Evolutionary conservation across 768 basidiomycete species (phyloP).

Genomic region (Termitomyces sp.): DNA sequence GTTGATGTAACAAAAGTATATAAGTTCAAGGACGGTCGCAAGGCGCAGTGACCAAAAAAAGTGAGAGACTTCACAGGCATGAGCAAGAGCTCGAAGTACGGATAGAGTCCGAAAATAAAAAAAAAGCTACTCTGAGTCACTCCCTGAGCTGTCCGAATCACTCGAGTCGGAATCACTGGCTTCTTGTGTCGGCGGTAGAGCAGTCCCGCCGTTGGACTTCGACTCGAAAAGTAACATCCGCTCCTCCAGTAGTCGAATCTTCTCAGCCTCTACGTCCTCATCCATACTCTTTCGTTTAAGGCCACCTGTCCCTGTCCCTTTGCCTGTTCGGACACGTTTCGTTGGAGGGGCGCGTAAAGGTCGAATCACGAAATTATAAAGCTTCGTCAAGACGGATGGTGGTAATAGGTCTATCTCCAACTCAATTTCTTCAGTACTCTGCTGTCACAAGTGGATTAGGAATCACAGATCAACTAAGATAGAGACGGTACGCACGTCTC

Average conservation of each 20-base stretch:
- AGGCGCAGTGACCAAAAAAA: conserved; percentile 9
- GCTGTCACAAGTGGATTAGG: conserved; percentile 14
- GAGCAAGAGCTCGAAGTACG: conserved; percentile 8
- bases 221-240: conserved; percentile 82
- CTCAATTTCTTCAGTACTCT: conserved; percentile 98
- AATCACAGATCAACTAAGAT: conserved; percentile 7
- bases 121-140: conserved; percentile 68
- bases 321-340: conserved; percentile 60
- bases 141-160: conserved; percentile 74
- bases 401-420: conserved; percentile 95
- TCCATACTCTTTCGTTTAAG: conserved; percentile 95
- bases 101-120: conserved; percentile 13
- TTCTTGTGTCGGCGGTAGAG: conserved; percentile 34
- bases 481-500: conserved; percentile 60
- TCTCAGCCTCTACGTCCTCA: conserved; percentile 92
- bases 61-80: conserved; percentile 4
- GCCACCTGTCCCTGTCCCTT: conserved; percentile 85
- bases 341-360: conserved; percentile 65
- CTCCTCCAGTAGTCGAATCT: conserved; percentile 87
- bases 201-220: conserved; percentile 32
- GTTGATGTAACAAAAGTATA: conserved; percentile 36
- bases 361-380: conserved; percentile 93
- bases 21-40: conserved; percentile 10
- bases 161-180: conserved; percentile 81
- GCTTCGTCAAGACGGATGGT: conserved; percentile 77